Evolutionary conservation across 805 yeast species (phyloP).

Genomic region (Yamadazyma sp.): DNA sequence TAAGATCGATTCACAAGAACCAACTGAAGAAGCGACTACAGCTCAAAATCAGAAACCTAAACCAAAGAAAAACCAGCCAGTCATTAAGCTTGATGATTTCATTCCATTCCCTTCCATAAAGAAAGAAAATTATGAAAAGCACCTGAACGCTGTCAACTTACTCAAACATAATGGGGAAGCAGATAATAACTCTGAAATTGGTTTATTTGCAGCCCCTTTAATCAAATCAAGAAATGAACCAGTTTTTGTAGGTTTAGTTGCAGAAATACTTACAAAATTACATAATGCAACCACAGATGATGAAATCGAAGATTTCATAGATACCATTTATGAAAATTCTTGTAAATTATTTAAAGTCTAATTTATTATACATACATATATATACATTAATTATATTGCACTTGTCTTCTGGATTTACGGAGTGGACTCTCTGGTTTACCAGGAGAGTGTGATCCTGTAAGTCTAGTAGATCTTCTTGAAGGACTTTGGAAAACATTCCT

Average conservation of each 20-base stretch:
- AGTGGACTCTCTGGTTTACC: too few species aligned
- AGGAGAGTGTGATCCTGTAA: too few species aligned
- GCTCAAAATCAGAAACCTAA: slow-evolving; percentile 6
- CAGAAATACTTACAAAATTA: slow-evolving; percentile 41
- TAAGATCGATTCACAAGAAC: slow-evolving; percentile 10
- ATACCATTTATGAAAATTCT: slow-evolving; percentile 32
- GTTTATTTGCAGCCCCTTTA: slow-evolving; percentile 42
- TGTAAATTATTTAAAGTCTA: slow-evolving; percentile 25
- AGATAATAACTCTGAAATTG: slow-evolving; percentile 19
- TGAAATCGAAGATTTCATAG: slow-evolving; percentile 32
- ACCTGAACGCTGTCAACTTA: slow-evolving; percentile 15
- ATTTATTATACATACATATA: slow-evolving; percentile 9
- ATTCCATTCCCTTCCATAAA: slow-evolving; percentile 65
- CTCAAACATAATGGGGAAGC: slow-evolving; percentile 4
- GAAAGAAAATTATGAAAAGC: slow-evolving; percentile 54
- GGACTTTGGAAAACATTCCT: too few species aligned
- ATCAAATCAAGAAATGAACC: slow-evolving; percentile 92
- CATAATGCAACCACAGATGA: slow-evolving; percentile 25
- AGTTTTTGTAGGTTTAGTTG: slow-evolving; percentile 77
- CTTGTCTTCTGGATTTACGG: too few species aligned
- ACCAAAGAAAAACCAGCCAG: slow-evolving; percentile 16
- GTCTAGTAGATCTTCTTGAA: background rate
- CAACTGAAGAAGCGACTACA: slow-evolving; percentile 7
- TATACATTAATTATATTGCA: background rate
- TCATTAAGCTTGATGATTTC: slow-evolving; percentile 41